phyloP scores from a whole-genome alignment of 768 basidiomycete genomes.

The Candolleomyces aberdarensis region DNA sequence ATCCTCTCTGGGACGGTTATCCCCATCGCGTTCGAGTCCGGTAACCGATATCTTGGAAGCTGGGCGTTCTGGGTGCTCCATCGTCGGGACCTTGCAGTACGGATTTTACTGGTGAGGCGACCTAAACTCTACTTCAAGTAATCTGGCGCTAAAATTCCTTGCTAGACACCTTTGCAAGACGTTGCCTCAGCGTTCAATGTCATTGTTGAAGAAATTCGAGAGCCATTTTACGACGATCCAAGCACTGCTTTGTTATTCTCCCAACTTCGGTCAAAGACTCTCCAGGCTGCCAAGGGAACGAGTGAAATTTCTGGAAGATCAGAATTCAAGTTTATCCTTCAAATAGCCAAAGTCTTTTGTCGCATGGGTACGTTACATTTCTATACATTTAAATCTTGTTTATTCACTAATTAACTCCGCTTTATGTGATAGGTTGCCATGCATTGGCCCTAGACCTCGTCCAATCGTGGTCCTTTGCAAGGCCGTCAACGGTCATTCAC shows the following conservation, averaged over 20 bases:
- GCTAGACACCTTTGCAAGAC: constrained; percentile 74
- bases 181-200: constrained; percentile 58
- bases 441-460: constrained; percentile 88
- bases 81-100: constrained; percentile 84
- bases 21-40: constrained; percentile 80
- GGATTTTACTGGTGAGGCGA: constrained; percentile 74
- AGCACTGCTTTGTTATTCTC: constrained; percentile 88
- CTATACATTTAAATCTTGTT: not conserved
- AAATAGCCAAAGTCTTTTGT: constrained; percentile 91
- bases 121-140: not conserved
- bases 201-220: constrained; percentile 62
- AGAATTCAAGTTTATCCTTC: constrained; percentile 95
- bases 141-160: not conserved
- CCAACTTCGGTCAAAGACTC: constrained; percentile 83
- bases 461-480: constrained; percentile 87
- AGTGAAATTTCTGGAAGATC: constrained; percentile 84
- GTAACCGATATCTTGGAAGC: constrained; percentile 90
- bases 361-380: constrained; percentile 75
- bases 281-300: constrained; percentile 91
- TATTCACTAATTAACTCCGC: not conserved
- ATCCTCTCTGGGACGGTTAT: constrained; percentile 76
- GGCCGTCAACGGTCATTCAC: constrained; percentile 50
- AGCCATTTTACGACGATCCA: constrained; percentile 91
- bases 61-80: constrained; percentile 98
- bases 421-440: constrained; percentile 64